Conservation (phyloP, 495 filamentous ascomycete species). For the Podospora anserina region DNA sequence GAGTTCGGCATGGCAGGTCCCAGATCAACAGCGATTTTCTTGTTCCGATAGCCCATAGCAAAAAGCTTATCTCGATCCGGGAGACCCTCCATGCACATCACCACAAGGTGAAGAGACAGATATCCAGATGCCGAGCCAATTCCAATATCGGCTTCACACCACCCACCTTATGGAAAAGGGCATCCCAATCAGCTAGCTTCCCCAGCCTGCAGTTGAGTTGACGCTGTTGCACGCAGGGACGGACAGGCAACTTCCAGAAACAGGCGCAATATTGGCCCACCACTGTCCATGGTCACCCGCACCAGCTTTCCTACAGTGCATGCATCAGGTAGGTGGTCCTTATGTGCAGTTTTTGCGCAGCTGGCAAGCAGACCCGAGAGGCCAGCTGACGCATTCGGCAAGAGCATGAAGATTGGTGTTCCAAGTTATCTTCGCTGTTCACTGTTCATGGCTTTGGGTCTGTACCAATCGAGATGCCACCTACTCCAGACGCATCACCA, state of each 20-base stretch:
- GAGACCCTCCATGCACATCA: background rate
- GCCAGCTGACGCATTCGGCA: conserved; percentile 15
- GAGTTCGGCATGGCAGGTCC: background rate
- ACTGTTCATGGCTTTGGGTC: background rate
- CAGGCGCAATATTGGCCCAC: background rate
- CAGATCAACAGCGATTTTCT: background rate
- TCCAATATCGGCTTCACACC: background rate
- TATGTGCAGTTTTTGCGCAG: background rate
- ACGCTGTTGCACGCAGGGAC: background rate
- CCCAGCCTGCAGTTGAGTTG: background rate
- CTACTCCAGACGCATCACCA: background rate
- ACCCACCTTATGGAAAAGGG: no score
- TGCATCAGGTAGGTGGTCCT: background rate
- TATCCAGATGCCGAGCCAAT: background rate
- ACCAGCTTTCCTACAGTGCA: conserved; percentile 4
- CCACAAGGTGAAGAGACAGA: background rate
- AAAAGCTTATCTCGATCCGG: background rate
- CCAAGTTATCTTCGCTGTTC: background rate
- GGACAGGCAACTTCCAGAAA: background rate
- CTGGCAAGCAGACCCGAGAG: background rate
- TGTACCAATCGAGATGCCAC: background rate
- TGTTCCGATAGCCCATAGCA: background rate
- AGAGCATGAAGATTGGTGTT: conserved; percentile 2
- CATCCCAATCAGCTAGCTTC: background rate
- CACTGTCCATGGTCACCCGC: background rate